These are phyloP conservation scores for Pythium volutum DNA, from an alignment of 352 stramenopile genomes.

Conservation along the genomic window DNA sequence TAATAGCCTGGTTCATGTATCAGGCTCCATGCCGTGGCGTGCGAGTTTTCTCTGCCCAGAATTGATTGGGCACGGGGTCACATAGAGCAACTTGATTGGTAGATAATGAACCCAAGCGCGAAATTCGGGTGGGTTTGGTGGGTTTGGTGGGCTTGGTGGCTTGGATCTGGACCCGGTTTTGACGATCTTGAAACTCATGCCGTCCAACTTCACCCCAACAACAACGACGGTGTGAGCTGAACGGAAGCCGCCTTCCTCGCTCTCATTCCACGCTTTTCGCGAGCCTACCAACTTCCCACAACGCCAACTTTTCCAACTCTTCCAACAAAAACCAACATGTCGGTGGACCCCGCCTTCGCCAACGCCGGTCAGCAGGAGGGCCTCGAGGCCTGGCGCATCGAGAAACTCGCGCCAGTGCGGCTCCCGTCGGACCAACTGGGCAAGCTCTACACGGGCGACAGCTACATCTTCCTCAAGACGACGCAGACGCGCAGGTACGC, in stretches of 20 bases:
- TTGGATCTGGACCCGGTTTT: background rate
- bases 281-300: background rate
- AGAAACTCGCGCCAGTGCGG: constrained; percentile 71
- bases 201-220: background rate
- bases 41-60: background rate
- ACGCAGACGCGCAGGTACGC: constrained; percentile 40
- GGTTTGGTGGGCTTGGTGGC: too few species aligned
- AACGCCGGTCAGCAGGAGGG: constrained; percentile 58
- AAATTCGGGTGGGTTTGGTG: background rate
- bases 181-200: constrained; percentile 2
- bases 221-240: constrained; percentile 4
- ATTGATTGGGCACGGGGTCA: background rate
- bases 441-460: constrained; percentile 94
- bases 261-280: constrained; percentile 12
- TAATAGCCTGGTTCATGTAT: constrained; percentile 7
- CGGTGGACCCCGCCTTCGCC: constrained; percentile 56
- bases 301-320: background rate
- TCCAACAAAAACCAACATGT: constrained; percentile 31
- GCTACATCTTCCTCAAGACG: constrained; percentile 95
- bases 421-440: constrained; percentile 59
- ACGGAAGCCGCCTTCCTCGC: constrained; percentile 8
- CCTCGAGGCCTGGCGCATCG: constrained; percentile 82
- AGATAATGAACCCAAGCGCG: background rate
- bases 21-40: background rate
- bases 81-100: constrained; percentile 1